A percentile compares a stretch with the other conserved stretches of the same genome.
Conservation (phyloP, 345 rosid genomes). For the Kernera saxatilis region DNA sequence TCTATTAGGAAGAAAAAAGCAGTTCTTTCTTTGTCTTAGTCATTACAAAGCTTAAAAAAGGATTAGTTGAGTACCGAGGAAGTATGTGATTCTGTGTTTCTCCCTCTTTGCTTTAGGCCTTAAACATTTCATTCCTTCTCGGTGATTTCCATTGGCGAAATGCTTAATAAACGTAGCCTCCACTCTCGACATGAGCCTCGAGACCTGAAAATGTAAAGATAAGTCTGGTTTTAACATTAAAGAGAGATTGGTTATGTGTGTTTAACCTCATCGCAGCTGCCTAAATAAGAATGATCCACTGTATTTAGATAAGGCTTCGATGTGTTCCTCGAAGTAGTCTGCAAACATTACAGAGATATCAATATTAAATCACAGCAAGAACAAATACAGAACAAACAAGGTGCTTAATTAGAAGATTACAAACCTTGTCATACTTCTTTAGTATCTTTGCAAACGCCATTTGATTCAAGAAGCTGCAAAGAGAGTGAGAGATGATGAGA, state of each 20-base stretch:
- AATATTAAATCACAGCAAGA: neutral
- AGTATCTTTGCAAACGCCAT: slow-evolving; percentile 70
- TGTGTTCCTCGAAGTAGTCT: slow-evolving; percentile 59
- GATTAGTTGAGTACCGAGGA: slow-evolving; percentile 40
- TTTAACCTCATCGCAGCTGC: slow-evolving; percentile 64
- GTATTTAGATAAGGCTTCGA: slow-evolving; percentile 48
- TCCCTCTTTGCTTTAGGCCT: slow-evolving; percentile 56
- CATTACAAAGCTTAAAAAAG: neutral
- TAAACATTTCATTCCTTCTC: slow-evolving; percentile 55
- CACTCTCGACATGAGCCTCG: slow-evolving; percentile 57
- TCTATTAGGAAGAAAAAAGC: neutral
- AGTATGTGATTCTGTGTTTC: slow-evolving; percentile 60
- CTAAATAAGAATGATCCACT: slow-evolving; percentile 61
- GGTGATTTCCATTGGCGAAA: slow-evolving; percentile 66
- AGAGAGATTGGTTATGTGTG: neutral
- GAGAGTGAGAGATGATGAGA: neutral
- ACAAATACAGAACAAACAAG: neutral
- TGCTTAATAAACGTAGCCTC: slow-evolving; percentile 66
- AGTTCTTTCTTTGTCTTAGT: neutral
- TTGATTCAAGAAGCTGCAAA: slow-evolving; percentile 61
- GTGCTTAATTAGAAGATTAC: neutral
- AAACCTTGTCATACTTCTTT: slow-evolving; percentile 69
- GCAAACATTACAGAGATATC: slow-evolving; percentile 7
- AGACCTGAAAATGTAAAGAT: slow-evolving; percentile 36
- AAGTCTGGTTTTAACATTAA: neutral